phyloP scores from a whole-genome alignment of 2,329 filamentous ascomycete genomes.

The Atkinsonella hypoxylon region DNA sequence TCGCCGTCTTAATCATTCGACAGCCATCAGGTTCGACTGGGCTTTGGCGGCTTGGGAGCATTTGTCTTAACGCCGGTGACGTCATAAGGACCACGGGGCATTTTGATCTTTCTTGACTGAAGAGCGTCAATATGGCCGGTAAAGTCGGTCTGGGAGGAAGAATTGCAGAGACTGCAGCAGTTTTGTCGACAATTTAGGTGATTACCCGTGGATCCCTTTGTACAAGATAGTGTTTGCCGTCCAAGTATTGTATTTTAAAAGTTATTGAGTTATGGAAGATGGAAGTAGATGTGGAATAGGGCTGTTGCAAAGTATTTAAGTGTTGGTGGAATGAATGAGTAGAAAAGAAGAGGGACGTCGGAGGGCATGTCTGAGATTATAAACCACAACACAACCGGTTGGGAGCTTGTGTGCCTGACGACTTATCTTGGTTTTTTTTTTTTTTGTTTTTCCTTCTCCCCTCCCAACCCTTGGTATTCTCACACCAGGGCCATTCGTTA shows the following conservation, averaged over 20 bases:
- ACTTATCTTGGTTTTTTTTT: too few species aligned
- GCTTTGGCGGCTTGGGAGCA: slow-evolving; percentile 23
- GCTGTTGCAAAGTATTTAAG: neutral
- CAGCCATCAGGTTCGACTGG: slow-evolving; percentile 6
- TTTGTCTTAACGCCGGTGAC: slow-evolving; percentile 25
- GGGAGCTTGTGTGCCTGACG: slow-evolving; percentile 4
- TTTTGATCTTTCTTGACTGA: slow-evolving; percentile 7
- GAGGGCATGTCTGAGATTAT: slow-evolving; percentile 11
- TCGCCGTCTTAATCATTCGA: neutral
- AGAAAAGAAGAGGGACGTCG: slow-evolving; percentile 3
- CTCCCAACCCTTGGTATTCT: neutral
- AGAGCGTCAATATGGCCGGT: neutral
- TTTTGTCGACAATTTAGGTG: neutral
- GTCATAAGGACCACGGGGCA: slow-evolving; percentile 26
- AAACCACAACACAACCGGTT: slow-evolving; percentile 4
- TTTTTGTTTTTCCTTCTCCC: slow-evolving; percentile 1
- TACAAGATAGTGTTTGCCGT: neutral
- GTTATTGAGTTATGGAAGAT: neutral
- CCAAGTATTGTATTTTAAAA: neutral
- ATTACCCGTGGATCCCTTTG: neutral
- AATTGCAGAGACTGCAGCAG: neutral
- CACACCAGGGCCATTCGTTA: neutral
- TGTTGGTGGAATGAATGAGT: neutral
- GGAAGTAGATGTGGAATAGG: neutral
- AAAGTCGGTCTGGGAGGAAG: neutral